Conservation (phyloP, 768 basidiomycete species). For the Kwoniella botswanensis region DNA sequence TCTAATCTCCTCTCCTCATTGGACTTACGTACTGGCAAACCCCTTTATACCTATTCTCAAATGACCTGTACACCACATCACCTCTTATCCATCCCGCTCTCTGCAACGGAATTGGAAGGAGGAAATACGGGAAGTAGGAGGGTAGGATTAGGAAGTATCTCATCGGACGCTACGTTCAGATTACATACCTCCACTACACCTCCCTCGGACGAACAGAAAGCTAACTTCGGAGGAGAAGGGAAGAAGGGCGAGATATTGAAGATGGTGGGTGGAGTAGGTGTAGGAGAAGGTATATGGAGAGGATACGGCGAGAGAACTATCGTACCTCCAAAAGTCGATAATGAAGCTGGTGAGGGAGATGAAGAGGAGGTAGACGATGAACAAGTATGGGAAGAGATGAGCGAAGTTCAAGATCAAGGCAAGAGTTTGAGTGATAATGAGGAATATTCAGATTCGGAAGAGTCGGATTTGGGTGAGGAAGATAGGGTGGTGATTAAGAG, state of each 20-base stretch:
- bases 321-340: neutral
- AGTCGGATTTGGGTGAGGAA: slow-evolving; percentile 10
- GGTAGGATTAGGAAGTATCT: slow-evolving; percentile 22
- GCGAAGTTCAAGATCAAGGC: slow-evolving; percentile 33
- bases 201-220: slow-evolving; percentile 10
- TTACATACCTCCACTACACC: slow-evolving; percentile 37
- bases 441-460: slow-evolving; percentile 8
- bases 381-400: slow-evolving; percentile 36
- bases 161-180: slow-evolving; percentile 34
- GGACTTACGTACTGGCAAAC: slow-evolving; percentile 53
- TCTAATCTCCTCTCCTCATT: slow-evolving; percentile 45
- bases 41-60: slow-evolving; percentile 49
- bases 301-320: slow-evolving; percentile 30
- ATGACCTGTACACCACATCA: slow-evolving; percentile 47
- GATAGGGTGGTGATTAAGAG: slow-evolving; percentile 14
- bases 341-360: slow-evolving; percentile 25
- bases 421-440: slow-evolving; percentile 20
- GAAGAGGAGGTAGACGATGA: slow-evolving; percentile 32
- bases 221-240: slow-evolving; percentile 26
- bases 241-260: slow-evolving; percentile 38
- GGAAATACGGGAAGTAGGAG: neutral
- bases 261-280: slow-evolving; percentile 42
- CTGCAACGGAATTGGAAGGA: neutral
- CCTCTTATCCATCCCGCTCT: slow-evolving; percentile 43
- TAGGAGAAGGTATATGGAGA: slow-evolving; percentile 38